Conservation (phyloP, 2,329 filamentous ascomycete species). For the Aspergillus fumigatiaffinis region DNA sequence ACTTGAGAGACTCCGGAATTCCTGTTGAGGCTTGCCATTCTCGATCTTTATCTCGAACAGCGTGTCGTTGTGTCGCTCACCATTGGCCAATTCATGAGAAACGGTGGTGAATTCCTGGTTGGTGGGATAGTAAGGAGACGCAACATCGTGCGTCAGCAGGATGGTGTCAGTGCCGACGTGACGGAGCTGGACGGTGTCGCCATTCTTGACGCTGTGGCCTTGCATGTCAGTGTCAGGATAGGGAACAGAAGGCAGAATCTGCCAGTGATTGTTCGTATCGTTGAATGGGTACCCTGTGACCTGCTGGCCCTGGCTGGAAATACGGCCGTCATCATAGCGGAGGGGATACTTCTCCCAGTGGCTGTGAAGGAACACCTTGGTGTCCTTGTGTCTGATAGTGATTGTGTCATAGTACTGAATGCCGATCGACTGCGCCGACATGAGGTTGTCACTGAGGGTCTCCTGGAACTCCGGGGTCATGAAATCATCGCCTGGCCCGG, state of each 20-base stretch:
- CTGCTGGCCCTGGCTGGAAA: slow-evolving; percentile 96
- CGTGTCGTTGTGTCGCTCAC: slow-evolving; percentile 77
- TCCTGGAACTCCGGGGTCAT: slow-evolving; percentile 99
- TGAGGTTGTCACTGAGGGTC: slow-evolving; percentile 88
- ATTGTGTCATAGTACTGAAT: slow-evolving; percentile 90
- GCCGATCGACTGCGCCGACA: slow-evolving; percentile 79
- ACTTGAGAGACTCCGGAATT: slow-evolving; percentile 85
- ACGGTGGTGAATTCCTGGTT: slow-evolving; percentile 98
- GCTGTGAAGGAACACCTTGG: slow-evolving; percentile 92
- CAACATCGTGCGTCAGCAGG: slow-evolving; percentile 92
- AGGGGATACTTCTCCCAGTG: slow-evolving; percentile 86
- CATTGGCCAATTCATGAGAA: slow-evolving; percentile 65
- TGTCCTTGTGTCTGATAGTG: slow-evolving; percentile 92
- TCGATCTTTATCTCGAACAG: slow-evolving; percentile 91
- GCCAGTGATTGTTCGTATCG: slow-evolving; percentile 98
- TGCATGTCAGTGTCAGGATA: slow-evolving; percentile 52
- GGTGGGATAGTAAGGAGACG: slow-evolving; percentile 91
- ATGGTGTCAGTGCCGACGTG: slow-evolving; percentile 82
- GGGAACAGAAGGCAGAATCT: slow-evolving; percentile 68
- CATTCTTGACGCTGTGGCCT: slow-evolving; percentile 69
- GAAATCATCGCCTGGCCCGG: slow-evolving; percentile 95
- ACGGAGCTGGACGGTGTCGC: slow-evolving; percentile 79
- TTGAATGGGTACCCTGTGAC: slow-evolving; percentile 98
- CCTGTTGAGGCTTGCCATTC: slow-evolving; percentile 71
- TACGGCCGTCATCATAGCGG: slow-evolving; percentile 92